Percentiles rank a stretch among this genome's conserved stretches.
These are phyloP conservation scores for Scenedesmus sp. DNA, from an alignment of 163 green algal species.

Conservation along the genomic window DNA sequence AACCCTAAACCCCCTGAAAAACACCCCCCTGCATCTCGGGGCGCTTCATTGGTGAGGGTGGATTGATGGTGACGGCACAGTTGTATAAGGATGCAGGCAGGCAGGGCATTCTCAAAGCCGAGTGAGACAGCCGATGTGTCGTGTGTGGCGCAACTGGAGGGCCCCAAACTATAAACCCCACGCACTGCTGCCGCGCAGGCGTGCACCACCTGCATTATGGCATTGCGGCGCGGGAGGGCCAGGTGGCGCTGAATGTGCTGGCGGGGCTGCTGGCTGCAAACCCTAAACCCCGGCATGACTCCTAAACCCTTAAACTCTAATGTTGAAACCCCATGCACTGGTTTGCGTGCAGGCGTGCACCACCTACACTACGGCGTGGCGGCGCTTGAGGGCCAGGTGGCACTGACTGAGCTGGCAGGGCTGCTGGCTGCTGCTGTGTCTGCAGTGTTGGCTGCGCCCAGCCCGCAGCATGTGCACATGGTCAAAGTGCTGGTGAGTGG, in stretches of 20 bases:
- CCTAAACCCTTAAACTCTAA: neutral
- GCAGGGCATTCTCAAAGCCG: too few relatives aligned
- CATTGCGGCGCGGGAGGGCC: neutral
- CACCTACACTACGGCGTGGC: neutral
- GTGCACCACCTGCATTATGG: neutral
- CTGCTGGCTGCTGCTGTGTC: neutral
- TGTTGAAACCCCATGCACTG: too few relatives aligned
- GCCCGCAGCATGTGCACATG: conserved; percentile 3
- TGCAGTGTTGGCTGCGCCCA: neutral
- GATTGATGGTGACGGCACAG: too few relatives aligned
- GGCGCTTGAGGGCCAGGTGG: neutral
- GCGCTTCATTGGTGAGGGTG: neutral
- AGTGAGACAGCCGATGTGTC: too few relatives aligned
- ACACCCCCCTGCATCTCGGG: neutral
- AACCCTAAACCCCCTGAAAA: too few relatives aligned
- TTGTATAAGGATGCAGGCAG: too few relatives aligned
- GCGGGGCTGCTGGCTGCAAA: neutral
- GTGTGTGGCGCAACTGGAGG: too few relatives aligned
- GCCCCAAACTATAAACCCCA: neutral
- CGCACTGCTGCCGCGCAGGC: neutral
- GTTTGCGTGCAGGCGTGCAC: neutral
- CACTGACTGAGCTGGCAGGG: neutral
- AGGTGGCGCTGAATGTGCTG: conserved; percentile 15
- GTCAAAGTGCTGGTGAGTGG: conserved; percentile 6
- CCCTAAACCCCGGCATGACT: neutral